phyloP scores from a whole-genome alignment of 352 stramenopile genomes.

The Phytopythium delawarense region DNA sequence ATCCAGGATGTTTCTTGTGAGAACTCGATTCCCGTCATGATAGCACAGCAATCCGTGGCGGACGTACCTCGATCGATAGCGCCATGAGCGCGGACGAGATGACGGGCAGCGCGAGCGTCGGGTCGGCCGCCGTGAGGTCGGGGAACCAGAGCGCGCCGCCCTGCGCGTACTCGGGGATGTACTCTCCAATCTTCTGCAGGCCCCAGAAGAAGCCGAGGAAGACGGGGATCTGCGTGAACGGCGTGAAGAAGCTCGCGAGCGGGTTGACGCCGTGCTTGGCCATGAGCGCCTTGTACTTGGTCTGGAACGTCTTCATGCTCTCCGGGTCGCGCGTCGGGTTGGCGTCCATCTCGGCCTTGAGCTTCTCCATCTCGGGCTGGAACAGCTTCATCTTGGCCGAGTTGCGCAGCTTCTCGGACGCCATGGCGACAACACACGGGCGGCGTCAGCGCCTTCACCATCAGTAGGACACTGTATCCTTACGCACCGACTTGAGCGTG shows the following conservation, averaged over 20 bases:
- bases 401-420: conserved; percentile 59
- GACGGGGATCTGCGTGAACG: conserved; percentile 70
- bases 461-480: not conserved
- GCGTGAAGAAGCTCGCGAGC: conserved; percentile 66
- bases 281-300: conserved; percentile 77
- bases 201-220: conserved; percentile 88
- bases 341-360: conserved; percentile 61
- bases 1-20: not conserved
- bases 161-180: conserved; percentile 70
- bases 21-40: not conserved
- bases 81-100: conserved; percentile 79
- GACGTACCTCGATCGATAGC: conserved; percentile 48
- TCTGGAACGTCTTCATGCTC: conserved; percentile 55
- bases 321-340: conserved; percentile 42
- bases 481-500: conserved; percentile 72
- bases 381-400: conserved; percentile 81
- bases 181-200: conserved; percentile 72
- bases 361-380: conserved; percentile 82
- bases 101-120: conserved; percentile 69
- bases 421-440: not conserved
- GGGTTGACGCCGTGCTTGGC: conserved; percentile 81
- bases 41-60: not conserved
- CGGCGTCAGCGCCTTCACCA: not conserved
- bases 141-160: conserved; percentile 80
- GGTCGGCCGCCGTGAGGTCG: conserved; percentile 74